These are phyloP conservation scores for Alternaria triticimaculans DNA, from an alignment of 2,329 filamentous ascomycete genomes.

Conservation along the genomic window DNA sequence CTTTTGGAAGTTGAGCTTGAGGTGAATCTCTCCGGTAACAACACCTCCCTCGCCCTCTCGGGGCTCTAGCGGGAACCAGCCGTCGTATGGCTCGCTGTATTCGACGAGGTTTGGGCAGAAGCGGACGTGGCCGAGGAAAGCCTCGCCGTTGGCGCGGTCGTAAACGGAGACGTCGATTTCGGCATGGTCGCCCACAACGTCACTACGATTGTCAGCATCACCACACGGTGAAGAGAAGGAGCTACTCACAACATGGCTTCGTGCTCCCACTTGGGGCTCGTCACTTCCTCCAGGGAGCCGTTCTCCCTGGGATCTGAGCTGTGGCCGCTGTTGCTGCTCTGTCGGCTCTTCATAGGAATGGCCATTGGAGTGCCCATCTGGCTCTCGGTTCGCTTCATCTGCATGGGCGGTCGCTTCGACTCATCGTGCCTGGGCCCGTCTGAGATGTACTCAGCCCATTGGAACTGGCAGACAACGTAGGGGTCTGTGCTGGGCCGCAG, in stretches of 20 bases:
- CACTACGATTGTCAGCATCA: constrained; percentile 61
- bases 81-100: constrained; percentile 74
- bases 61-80: constrained; percentile 84
- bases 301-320: constrained; percentile 62
- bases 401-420: constrained; percentile 53
- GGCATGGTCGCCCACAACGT: constrained; percentile 90
- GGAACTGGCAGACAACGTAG: constrained; percentile 96
- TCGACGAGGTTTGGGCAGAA: constrained; percentile 75
- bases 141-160: constrained; percentile 82
- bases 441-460: constrained; percentile 95
- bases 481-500: constrained; percentile 84
- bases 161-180: constrained; percentile 94
- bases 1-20: constrained; percentile 85
- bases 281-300: constrained; percentile 68
- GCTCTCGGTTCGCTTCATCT: constrained; percentile 72
- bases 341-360: constrained; percentile 95
- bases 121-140: constrained; percentile 89
- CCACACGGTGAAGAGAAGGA: neutral
- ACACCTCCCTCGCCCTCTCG: constrained; percentile 80
- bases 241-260: constrained; percentile 87
- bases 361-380: constrained; percentile 87
- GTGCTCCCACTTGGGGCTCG: constrained; percentile 93
- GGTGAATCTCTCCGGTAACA: constrained; percentile 84
- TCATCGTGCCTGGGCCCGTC: constrained; percentile 74
- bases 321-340: constrained; percentile 94